Evolutionary conservation across 2,329 filamentous ascomycete species (phyloP).

Genomic region (Shiraia sp.): DNA sequence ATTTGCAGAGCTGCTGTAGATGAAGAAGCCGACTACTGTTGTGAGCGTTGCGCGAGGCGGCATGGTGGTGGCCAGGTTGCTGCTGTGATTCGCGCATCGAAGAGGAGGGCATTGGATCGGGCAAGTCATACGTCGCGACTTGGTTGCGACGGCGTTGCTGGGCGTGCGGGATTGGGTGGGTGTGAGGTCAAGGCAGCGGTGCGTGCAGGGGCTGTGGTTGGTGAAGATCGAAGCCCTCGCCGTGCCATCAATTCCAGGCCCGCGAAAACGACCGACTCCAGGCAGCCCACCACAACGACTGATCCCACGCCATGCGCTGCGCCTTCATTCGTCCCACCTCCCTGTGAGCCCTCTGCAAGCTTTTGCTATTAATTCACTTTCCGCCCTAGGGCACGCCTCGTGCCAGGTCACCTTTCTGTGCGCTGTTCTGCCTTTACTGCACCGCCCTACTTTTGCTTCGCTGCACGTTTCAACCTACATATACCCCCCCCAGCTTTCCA

Average conservation of each 20-base stretch:
- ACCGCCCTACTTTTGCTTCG: too few relatives aligned
- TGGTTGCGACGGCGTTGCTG: slow-evolving; percentile 14
- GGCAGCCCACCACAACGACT: slow-evolving; percentile 16
- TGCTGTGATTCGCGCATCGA: slow-evolving; percentile 16
- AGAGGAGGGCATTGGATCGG: slow-evolving; percentile 13
- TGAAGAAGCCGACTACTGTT: slow-evolving; percentile 11
- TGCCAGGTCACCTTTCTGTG: slow-evolving; percentile 33
- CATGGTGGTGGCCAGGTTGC: slow-evolving; percentile 13
- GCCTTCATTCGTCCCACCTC: slow-evolving; percentile 23
- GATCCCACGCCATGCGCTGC: slow-evolving; percentile 28
- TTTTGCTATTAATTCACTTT: slow-evolving; percentile 23
- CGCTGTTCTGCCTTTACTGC: slow-evolving; percentile 27
- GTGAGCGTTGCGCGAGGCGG: slow-evolving; percentile 24
- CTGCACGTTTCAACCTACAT: slow-evolving; percentile 13
- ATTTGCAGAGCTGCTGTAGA: slow-evolving; percentile 13
- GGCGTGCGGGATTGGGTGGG: slow-evolving; percentile 21
- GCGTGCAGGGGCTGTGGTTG: slow-evolving; percentile 24
- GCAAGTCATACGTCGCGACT: slow-evolving; percentile 22
- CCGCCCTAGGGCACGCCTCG: slow-evolving; percentile 22
- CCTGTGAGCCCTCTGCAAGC: slow-evolving; percentile 18
- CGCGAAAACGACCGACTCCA: slow-evolving; percentile 12
- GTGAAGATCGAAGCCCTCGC: slow-evolving; percentile 23
- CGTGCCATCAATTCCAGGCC: slow-evolving; percentile 5
- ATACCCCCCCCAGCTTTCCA: too few relatives aligned
- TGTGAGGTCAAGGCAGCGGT: slow-evolving; percentile 14